Base-by-base conservation (phyloP, 306 rosid species). In the Ammopiptanthus mongolicus region DNA sequence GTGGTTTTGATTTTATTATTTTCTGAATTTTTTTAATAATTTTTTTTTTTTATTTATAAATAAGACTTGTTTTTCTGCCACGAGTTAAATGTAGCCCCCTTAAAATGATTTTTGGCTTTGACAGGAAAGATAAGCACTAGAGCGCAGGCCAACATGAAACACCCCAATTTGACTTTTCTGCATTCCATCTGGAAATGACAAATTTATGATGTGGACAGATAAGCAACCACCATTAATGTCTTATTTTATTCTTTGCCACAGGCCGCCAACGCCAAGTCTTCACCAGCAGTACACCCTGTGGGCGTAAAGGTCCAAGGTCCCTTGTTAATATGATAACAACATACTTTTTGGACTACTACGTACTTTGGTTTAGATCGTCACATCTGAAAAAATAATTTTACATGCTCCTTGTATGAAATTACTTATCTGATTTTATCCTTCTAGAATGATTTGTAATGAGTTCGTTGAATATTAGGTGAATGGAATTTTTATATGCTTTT, bases 111-210 rank as follows among this genome's bases (percentile, higher is more conserved):
- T 76, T 65, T 65, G 79, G 71, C 50, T 5, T 21, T 12, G 7
- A 18, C 4, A 8, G 23, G 51, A 37, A 65, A n/a, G 33, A 60
- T 15, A 33, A 31, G 42, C 17, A 31, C 50, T 44, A 44, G 50
- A 56, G 37, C 13, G 25, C 57, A 18, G 61, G 76, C 21, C 22
- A 46, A 33, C 11, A 31, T 4, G 78, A 71, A 73, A 8, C n/a
- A 58, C 8, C 15, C 58, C 15, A 51, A 42, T 28, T 74, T 69
- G 81, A 81, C 84, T 84, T 80, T 36, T 65, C 44, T 75, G 58
- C 18, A 6, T 6, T 41, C n/a, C 34, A 47, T 42, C 55, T 56
- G 42, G 8, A 17, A 17, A 47, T 63, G 56, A 64, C 70, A 53
- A 28, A 72, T 18, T 12, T 71, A 36, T 19, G 76, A 65, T 51